Percentiles rank a stretch among this genome's conserved stretches.
Evolutionary conservation across 768 basidiomycete species (phyloP).

Genomic region (Mycena capillaripes): DNA sequence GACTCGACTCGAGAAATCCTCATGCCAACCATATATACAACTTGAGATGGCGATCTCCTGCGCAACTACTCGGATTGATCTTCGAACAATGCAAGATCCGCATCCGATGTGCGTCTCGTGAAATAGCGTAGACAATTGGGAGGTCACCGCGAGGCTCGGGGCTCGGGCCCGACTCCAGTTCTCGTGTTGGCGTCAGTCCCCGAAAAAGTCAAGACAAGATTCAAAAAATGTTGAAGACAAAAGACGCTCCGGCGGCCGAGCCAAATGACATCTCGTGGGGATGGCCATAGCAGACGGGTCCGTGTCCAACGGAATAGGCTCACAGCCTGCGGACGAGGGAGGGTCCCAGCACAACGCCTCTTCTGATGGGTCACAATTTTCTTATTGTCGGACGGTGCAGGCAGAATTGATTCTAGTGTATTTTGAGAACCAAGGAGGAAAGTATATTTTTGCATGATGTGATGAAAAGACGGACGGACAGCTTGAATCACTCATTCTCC

Average conservation of each 20-base stretch:
- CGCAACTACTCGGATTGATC: not conserved
- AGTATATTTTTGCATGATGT: too few relatives aligned
- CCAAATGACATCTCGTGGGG: not conserved
- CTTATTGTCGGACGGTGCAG: too few relatives aligned
- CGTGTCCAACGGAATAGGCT: too few relatives aligned
- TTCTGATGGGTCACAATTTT: too few relatives aligned
- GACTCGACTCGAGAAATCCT: not conserved
- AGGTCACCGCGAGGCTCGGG: not conserved
- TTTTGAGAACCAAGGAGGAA: too few relatives aligned
- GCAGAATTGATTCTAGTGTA: too few relatives aligned
- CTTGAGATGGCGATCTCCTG: not conserved
- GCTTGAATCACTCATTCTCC: too few relatives aligned
- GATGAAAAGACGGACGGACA: too few relatives aligned
- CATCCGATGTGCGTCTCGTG: constrained; percentile 7
- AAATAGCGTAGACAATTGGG: not conserved
- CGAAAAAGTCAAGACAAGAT: too few relatives aligned
- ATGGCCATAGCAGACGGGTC: not conserved
- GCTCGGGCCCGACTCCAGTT: not conserved
- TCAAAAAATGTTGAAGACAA: not conserved
- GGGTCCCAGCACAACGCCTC: too few relatives aligned
- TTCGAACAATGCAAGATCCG: constrained; percentile 30
- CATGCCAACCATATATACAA: not conserved
- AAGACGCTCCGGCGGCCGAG: not conserved
- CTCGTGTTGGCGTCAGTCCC: not conserved
- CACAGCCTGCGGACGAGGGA: too few relatives aligned